Evolutionary conservation across 73 alveolate species (phyloP), one percentile per base, ranked within the genome.

Genomic region (Blepharisma japonicum): DNA sequence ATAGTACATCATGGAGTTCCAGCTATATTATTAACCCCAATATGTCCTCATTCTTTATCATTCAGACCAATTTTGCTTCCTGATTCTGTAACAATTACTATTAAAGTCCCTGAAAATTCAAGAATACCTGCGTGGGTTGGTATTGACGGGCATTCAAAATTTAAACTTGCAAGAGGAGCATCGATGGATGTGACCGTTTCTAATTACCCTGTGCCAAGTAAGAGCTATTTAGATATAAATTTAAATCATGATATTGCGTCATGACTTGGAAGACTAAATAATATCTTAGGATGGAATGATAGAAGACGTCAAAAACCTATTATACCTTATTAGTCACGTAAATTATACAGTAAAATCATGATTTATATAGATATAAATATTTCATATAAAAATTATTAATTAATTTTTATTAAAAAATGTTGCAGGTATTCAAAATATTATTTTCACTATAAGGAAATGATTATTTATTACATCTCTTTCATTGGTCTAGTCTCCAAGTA

Each of bases 51-150:
- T 71, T 91, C 99, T 53, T 74, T 97, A 47, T 97, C 99, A 45
- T 98, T 98, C 88, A 92, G 99, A 74, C 99, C 99, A 0, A 89
- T 98, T 48, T 94, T 98, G 8, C 89, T 98, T 50, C 99, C 99
- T 4, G 91, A 86, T 68, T 77, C 89, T 49, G 78, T 85, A 27
- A 86, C 77, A 25, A 68, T 97, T 48, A 93, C 85, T 67, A 68
- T 95, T 27, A 94, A 86, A 83, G 78, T 87, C 47, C 82, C 96
- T 9, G 50, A 79, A 25, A 77, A 80, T 20, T 61, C 87, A 38
- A 77, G 97, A 18, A 77, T 78, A 9, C 74, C 45, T 39, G 87
- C 86, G 18, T 84, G 80, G 79, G 88, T 91, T 5, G 68, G 95
- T 55, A 42, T 86, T 18, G 97, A 91, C 74, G 97, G 97, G 21